Percentiles rank a stretch among this genome's conserved stretches.
Evolutionary conservation across 306 rosid species (phyloP).

Genomic region (Quercus cerris): DNA sequence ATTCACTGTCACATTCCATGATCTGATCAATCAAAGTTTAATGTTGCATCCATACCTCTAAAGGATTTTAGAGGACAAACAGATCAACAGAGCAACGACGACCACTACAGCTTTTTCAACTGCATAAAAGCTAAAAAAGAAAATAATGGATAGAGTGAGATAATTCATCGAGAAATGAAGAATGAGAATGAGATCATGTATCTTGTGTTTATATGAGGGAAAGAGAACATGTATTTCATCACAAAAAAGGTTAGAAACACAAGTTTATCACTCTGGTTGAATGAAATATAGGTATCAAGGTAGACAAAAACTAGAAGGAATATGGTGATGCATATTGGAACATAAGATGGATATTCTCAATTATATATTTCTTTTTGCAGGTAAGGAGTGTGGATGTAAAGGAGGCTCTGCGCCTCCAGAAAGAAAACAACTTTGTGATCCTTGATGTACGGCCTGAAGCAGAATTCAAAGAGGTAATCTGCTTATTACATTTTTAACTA

Average conservation of each 20-base stretch:
- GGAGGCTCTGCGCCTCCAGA: slow-evolving; percentile 94
- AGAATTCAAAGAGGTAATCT: slow-evolving; percentile 82
- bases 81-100: background rate
- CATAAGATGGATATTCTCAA: background rate
- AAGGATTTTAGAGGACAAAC: background rate
- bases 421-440: slow-evolving; percentile 90
- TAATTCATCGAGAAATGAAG: background rate
- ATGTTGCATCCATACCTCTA: background rate
- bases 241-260: background rate
- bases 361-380: slow-evolving; percentile 29
- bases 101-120: background rate
- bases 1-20: background rate
- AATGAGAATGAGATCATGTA: background rate
- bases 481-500: background rate
- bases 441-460: slow-evolving; percentile 96
- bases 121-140: background rate
- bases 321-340: background rate
- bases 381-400: slow-evolving; percentile 90
- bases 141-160: background rate
- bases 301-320: background rate
- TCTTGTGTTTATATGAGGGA: background rate
- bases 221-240: background rate
- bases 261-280: background rate
- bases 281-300: background rate
- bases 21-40: background rate